A percentile compares a stretch with the other conserved stretches of the same genome.
phyloP scores from a whole-genome alignment of 768 basidiomycete species.

The Leccinum boreale region DNA sequence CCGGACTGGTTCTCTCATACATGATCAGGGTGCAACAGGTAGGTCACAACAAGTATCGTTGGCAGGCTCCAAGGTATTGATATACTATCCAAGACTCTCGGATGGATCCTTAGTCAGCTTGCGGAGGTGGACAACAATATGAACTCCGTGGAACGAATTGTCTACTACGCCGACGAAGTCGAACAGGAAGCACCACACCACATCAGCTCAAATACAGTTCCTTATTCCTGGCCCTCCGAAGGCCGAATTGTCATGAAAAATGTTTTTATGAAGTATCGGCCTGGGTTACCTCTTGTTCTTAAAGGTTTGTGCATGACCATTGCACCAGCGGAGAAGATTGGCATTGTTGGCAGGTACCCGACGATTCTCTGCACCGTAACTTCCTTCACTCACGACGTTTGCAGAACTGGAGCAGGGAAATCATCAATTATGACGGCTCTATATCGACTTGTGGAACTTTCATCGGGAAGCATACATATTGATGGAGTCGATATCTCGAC shows the following conservation, averaged over 20 bases:
- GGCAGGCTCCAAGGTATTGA: background rate
- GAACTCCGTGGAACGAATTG: constrained; percentile 85
- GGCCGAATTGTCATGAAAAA: constrained; percentile 75
- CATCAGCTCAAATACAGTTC: constrained; percentile 55
- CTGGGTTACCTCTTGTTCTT: constrained; percentile 85
- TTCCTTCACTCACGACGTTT: background rate
- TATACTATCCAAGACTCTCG: constrained; percentile 46
- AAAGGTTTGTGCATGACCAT: constrained; percentile 75
- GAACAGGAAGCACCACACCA: constrained; percentile 81
- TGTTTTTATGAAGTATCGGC: constrained; percentile 78
- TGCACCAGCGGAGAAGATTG: constrained; percentile 81
- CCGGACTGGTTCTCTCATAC: constrained; percentile 74
- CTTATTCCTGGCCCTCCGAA: constrained; percentile 66
- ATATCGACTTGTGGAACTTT: constrained; percentile 80
- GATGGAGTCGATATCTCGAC: constrained; percentile 83
- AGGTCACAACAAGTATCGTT: constrained; percentile 19
- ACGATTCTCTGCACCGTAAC: constrained; percentile 4
- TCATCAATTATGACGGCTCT: constrained; percentile 87
- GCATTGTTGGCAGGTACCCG: constrained; percentile 68
- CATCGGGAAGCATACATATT: constrained; percentile 69
- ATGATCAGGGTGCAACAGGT: constrained; percentile 77
- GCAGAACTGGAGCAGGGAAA: constrained; percentile 83
- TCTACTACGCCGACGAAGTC: constrained; percentile 75
- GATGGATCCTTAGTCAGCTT: constrained; percentile 72
- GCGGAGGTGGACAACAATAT: constrained; percentile 93